phyloP scores from a whole-genome alignment of 2,329 filamentous ascomycete genomes.

The Pseudocercospora cruenta region DNA sequence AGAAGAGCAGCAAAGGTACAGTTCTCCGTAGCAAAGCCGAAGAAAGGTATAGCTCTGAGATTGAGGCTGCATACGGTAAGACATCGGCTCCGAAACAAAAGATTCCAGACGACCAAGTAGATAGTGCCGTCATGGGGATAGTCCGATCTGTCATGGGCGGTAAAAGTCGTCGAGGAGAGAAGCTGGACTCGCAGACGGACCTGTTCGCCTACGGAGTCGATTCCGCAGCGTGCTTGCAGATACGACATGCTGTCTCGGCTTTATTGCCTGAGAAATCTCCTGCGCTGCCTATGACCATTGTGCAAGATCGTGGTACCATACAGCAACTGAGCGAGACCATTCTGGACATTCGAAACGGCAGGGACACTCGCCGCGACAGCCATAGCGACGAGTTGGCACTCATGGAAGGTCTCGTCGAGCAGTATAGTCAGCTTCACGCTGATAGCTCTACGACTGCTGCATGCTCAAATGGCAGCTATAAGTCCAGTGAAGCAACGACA shows the following conservation, averaged over 20 bases:
- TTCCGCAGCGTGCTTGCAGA: conserved; percentile 61
- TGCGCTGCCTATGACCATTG: conserved; percentile 58
- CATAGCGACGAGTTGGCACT: conserved; percentile 19
- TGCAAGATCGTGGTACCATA: conserved; percentile 64
- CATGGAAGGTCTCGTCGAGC: conserved; percentile 53
- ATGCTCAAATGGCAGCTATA: conserved; percentile 6
- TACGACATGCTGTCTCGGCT: conserved; percentile 46
- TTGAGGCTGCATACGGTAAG: conserved; percentile 51
- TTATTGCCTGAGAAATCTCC: conserved; percentile 41
- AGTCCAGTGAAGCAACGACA: conserved; percentile 17
- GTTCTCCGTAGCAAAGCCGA: conserved; percentile 58
- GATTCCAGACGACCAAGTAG: conserved; percentile 41
- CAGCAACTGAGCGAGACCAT: conserved; percentile 45
- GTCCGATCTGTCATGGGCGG: conserved; percentile 30
- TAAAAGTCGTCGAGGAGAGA: not conserved
- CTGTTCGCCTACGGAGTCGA: conserved; percentile 64
- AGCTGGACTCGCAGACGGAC: conserved; percentile 44
- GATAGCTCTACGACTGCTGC: not conserved
- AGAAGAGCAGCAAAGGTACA: conserved; percentile 68
- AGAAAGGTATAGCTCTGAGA: conserved; percentile 51
- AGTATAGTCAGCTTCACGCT: conserved; percentile 44
- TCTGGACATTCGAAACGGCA: conserved; percentile 44
- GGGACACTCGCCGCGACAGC: conserved; percentile 30
- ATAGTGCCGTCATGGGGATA: conserved; percentile 37
- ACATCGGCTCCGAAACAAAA: not conserved